These are phyloP conservation scores for Penicillium sp. DNA, from an alignment of 2,329 filamentous ascomycete genomes.

Conservation along the genomic window DNA sequence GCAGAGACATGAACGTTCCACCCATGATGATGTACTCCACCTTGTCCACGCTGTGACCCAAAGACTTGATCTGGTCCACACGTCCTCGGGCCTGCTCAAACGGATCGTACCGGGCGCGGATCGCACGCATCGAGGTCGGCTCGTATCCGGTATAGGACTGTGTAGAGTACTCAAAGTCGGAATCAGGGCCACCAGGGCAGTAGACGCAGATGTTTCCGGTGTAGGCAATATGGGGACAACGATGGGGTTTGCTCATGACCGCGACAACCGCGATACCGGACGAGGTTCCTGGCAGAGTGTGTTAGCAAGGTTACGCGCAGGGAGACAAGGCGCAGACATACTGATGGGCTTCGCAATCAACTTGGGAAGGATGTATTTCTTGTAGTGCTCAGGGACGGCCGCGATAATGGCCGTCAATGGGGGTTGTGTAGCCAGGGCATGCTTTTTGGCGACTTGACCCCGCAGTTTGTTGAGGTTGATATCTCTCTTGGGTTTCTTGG, in stretches of 20 bases:
- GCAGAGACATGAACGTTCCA: conserved; percentile 94
- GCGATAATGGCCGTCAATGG: conserved; percentile 94
- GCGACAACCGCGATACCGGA: conserved; percentile 96
- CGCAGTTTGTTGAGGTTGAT: conserved; percentile 86
- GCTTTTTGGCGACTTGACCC: conserved; percentile 82
- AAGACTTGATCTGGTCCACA: conserved; percentile 89
- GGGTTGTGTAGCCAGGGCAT: conserved; percentile 76
- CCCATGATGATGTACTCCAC: conserved; percentile 99
- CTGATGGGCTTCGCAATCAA: conserved; percentile 93
- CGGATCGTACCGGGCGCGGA: conserved; percentile 90
- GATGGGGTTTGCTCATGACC: conserved; percentile 98
- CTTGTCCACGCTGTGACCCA: conserved; percentile 96
- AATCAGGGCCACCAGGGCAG: conserved; percentile 92
- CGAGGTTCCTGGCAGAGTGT: conserved; percentile 85
- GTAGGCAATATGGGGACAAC: conserved; percentile 95
- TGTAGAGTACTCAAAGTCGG: conserved; percentile 97
- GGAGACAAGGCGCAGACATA: too few species aligned
- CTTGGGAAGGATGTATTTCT: conserved; percentile 96
- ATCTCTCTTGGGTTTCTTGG: conserved; percentile 65
- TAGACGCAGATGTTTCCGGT: conserved; percentile 99
- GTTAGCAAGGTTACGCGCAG: conserved; percentile 15
- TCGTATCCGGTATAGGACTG: conserved; percentile 99
- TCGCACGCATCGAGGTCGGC: conserved; percentile 95
- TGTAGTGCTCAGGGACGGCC: conserved; percentile 97
- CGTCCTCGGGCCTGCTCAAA: conserved; percentile 94